Percentiles rank a stretch among this genome's conserved stretches.
These are phyloP conservation scores for Lojkania enalia DNA, from an alignment of 2,329 filamentous ascomycete species.

Conservation along the genomic window DNA sequence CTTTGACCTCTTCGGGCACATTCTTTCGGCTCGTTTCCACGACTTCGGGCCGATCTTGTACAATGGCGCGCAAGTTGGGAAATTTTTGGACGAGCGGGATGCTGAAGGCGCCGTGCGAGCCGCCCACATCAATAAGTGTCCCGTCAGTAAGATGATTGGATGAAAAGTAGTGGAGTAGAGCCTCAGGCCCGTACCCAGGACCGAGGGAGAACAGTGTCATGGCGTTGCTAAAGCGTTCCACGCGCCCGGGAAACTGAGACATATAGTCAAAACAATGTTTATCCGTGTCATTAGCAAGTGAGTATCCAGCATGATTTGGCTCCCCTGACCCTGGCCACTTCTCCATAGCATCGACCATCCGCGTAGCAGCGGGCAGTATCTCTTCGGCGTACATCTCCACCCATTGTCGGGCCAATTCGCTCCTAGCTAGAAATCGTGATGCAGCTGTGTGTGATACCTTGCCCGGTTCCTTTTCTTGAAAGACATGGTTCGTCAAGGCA, in stretches of 20 bases:
- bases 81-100: slow-evolving; percentile 18
- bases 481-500: slow-evolving; percentile 16
- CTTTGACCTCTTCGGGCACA: slow-evolving; percentile 8
- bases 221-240: slow-evolving; percentile 10
- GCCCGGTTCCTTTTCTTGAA: slow-evolving; percentile 15
- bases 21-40: slow-evolving; percentile 12
- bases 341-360: slow-evolving; percentile 13
- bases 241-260: slow-evolving; percentile 7
- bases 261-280: slow-evolving; percentile 15
- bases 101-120: slow-evolving; percentile 16
- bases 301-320: slow-evolving; percentile 14
- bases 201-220: slow-evolving; percentile 14
- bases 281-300: slow-evolving; percentile 16
- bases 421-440: slow-evolving; percentile 12
- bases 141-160: slow-evolving; percentile 12
- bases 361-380: slow-evolving; percentile 7
- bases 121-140: slow-evolving; percentile 25
- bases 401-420: slow-evolving; percentile 1
- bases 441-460: slow-evolving; percentile 15
- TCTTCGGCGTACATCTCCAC: slow-evolving; percentile 5
- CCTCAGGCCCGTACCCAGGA: slow-evolving; percentile 6
- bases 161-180: slow-evolving; percentile 12
- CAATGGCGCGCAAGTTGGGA: slow-evolving; percentile 16
- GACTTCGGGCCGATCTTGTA: slow-evolving; percentile 23
- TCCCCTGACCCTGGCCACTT: slow-evolving; percentile 18